Percentiles rank a stretch among this genome's conserved stretches.
Evolutionary conservation across 768 basidiomycete species (phyloP).

Genomic region (Termitomyces sp.): DNA sequence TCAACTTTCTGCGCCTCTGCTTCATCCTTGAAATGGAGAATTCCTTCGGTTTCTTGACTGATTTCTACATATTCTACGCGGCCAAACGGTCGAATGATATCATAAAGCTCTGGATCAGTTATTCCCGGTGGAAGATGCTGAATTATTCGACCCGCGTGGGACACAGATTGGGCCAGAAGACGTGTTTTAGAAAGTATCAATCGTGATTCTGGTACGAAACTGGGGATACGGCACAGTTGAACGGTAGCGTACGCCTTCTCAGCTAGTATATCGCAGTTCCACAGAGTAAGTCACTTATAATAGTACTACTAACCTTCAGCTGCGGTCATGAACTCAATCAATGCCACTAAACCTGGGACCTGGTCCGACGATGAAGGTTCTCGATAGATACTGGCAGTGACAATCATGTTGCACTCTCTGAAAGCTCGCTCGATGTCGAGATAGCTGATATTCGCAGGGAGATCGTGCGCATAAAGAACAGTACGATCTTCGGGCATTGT

Average conservation of each 20-base stretch:
- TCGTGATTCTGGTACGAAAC: background rate
- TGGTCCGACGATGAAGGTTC: background rate
- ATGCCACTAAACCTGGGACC: background rate
- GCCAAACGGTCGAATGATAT: background rate
- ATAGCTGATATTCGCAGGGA: background rate
- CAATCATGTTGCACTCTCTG: background rate
- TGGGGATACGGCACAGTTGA: background rate
- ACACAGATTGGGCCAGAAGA: background rate
- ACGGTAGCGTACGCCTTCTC: background rate
- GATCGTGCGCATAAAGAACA: background rate
- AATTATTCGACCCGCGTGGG: background rate
- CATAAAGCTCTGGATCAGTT: background rate
- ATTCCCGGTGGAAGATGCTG: background rate
- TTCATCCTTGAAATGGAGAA: conserved; percentile 1
- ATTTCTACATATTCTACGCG: conserved; percentile 1
- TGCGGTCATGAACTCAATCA: background rate
- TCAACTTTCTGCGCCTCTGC: background rate
- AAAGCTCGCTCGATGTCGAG: background rate
- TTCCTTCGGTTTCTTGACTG: background rate
- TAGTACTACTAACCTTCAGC: background rate
- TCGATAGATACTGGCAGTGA: background rate
- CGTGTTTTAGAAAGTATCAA: background rate
- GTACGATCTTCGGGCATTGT: background rate
- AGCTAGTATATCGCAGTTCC: background rate
- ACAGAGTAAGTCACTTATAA: background rate